Conservation (phyloP, 257 asterid genomes). For the Pogostemon cablin region DNA sequence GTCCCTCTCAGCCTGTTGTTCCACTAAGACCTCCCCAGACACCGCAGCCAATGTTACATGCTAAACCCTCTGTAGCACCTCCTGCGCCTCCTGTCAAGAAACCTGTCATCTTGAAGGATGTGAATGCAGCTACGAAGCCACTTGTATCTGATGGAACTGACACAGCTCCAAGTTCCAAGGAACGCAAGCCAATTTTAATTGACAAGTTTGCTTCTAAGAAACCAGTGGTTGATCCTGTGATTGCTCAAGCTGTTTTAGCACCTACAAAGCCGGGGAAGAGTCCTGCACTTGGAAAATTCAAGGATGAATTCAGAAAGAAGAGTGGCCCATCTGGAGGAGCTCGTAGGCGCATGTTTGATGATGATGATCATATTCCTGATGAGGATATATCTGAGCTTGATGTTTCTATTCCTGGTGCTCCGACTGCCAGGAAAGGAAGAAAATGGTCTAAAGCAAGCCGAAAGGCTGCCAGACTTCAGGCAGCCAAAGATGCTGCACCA, state of each 20-base stretch:
- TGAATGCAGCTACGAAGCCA: conserved; percentile 62
- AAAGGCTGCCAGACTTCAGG: conserved; percentile 92
- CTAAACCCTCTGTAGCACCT: conserved; percentile 81
- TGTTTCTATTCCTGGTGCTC: conserved; percentile 77
- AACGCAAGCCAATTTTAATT: conserved; percentile 81
- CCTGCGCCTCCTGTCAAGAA: conserved; percentile 54
- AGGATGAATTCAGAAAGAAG: conserved; percentile 68
- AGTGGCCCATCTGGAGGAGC: conserved; percentile 58
- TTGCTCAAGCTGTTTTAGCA: conserved; percentile 77
- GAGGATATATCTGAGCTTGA: conserved; percentile 74
- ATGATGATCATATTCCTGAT: conserved; percentile 36
- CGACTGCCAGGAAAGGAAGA: conserved; percentile 76
- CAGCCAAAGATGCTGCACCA: conserved; percentile 93
- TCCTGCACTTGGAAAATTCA: conserved; percentile 66
- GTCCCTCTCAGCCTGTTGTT: conserved; percentile 46
- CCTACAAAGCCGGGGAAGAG: conserved; percentile 76
- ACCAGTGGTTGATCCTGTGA: conserved; percentile 70
- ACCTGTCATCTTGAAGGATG: conserved; percentile 83
- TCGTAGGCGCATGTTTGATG: conserved; percentile 63
- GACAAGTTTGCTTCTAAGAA: conserved; percentile 97
- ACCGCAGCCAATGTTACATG: conserved; percentile 68
- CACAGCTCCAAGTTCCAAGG: conserved; percentile 50
- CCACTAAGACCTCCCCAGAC: conserved; percentile 57
- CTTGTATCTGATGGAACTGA: conserved; percentile 48
- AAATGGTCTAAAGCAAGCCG: conserved; percentile 99